Base-by-base conservation (phyloP, 495 filamentous ascomycete species). In the Geoglossum glabrum region DNA sequence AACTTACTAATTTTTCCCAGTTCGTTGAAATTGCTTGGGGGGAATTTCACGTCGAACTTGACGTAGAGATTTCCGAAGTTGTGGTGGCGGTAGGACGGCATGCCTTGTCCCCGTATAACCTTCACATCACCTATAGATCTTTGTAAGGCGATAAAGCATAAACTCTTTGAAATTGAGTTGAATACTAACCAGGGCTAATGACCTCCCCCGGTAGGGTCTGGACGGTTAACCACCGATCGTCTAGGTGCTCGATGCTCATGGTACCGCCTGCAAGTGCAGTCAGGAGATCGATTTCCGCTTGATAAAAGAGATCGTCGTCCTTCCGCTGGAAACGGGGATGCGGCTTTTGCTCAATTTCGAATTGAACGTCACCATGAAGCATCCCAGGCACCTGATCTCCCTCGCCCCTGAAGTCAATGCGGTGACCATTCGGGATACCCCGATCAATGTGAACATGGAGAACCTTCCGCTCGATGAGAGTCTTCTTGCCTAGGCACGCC, bases 331-430 rank as follows among this genome's bases (percentile, higher is more conserved):
- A 99, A 56, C 92, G 81, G 27, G 84, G 62, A 72, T 97, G 93
- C 25, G 90, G 88, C 80, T 97, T 97, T 75, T 95, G 87, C 71
- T 96, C 89, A 61, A 97, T 97, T 70, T 95, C 86, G 66, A 99
- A 99, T 50, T 92, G 81, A 51, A 97, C 93, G 65, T 97, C 93
- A 55, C 93, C 92, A 23, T 93, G 83, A 59, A 90, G 74, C 50
- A 94, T 84, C 64, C 89, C 90, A 21, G 92, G 92, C 62, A 88
- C 84, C 70, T 99, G 92, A 71, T 99, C 92, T 70, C 92, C 92
- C 68, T 99, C 92, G 34, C 92, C 92, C 28, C 81, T 80, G 76
- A 97, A 97, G 64, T 94, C 87, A 57, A 99, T 84, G 76, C 93
- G 94, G 70, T 90, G 87, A 56, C 92, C 92, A 67, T 80, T 85